A percentile compares a stretch with the other conserved stretches of the same genome.
Conservation (phyloP, 139 green algal genomes). For the Coelastrella sp. region DNA sequence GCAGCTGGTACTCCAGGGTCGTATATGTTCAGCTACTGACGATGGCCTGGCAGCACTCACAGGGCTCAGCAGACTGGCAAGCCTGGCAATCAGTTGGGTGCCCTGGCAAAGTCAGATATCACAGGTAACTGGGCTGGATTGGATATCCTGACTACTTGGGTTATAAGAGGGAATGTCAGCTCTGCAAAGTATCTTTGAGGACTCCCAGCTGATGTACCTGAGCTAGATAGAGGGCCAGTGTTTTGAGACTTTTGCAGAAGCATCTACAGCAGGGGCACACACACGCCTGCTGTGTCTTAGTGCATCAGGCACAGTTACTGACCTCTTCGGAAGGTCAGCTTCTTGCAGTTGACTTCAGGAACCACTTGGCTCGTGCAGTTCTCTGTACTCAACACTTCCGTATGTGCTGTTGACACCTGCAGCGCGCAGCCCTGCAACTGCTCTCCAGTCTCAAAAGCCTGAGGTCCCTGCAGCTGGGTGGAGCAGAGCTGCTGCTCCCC, state of each 20-base stretch:
- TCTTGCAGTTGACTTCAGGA: too few relatives aligned
- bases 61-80: background rate
- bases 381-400: background rate
- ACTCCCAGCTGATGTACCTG: too few relatives aligned
- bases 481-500: conserved; percentile 49
- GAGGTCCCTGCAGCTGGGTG: conserved; percentile 32
- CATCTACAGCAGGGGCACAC: too few relatives aligned
- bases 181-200: too few relatives aligned
- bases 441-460: conserved; percentile 14
- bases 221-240: too few relatives aligned
- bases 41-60: conserved; percentile 29
- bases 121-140: background rate
- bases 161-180: too few relatives aligned
- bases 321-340: too few relatives aligned
- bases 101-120: conserved; percentile 51
- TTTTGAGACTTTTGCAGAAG: too few relatives aligned
- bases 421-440: conserved; percentile 47
- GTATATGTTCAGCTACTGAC: conserved; percentile 31
- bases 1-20: conserved; percentile 24
- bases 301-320: too few relatives aligned
- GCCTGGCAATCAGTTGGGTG: conserved; percentile 48
- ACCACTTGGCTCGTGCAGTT: background rate
- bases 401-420: background rate
- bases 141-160: too few relatives aligned
- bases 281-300: too few relatives aligned